Conservation (phyloP, 768 basidiomycete genomes). For the Imleria badia region DNA sequence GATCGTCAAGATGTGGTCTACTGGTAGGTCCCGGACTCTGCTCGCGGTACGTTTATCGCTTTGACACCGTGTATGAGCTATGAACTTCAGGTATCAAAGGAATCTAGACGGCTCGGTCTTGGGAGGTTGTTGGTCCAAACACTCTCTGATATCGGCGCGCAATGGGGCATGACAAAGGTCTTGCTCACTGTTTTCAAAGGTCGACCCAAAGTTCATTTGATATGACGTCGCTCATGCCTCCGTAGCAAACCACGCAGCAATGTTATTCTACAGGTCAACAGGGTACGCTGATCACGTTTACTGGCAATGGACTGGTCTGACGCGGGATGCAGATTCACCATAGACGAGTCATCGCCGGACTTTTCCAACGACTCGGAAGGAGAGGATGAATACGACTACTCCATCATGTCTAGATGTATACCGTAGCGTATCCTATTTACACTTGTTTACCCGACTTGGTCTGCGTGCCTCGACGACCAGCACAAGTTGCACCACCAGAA, state of each 20-base stretch:
- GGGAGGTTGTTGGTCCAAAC: constrained; percentile 54
- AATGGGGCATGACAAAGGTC: constrained; percentile 63
- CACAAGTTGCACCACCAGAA: not conserved
- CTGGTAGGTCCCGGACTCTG: constrained; percentile 48
- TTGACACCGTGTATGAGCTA: constrained; percentile 48
- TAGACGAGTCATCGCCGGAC: constrained; percentile 55
- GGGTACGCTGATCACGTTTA: constrained; percentile 43
- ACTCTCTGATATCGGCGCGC: constrained; percentile 49
- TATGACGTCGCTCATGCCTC: constrained; percentile 6
- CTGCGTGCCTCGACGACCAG: not conserved
- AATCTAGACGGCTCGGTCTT: constrained; percentile 50
- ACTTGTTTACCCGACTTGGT: constrained; percentile 18
- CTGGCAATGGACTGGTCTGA: constrained; percentile 5
- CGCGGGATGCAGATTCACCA: constrained; percentile 44
- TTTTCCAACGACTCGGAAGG: constrained; percentile 30
- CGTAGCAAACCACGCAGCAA: constrained; percentile 46
- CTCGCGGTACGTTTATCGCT: not conserved
- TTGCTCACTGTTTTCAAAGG: constrained; percentile 78
- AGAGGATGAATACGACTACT: constrained; percentile 39
- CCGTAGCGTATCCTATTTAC: constrained; percentile 19
- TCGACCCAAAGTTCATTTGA: constrained; percentile 27
- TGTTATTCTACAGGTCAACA: constrained; percentile 50
- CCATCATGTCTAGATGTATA: constrained; percentile 36
- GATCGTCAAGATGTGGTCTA: constrained; percentile 60
- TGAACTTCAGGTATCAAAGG: constrained; percentile 63